phyloP scores from a whole-genome alignment of 305 asterid genomes.

The Rubia peregrina region DNA sequence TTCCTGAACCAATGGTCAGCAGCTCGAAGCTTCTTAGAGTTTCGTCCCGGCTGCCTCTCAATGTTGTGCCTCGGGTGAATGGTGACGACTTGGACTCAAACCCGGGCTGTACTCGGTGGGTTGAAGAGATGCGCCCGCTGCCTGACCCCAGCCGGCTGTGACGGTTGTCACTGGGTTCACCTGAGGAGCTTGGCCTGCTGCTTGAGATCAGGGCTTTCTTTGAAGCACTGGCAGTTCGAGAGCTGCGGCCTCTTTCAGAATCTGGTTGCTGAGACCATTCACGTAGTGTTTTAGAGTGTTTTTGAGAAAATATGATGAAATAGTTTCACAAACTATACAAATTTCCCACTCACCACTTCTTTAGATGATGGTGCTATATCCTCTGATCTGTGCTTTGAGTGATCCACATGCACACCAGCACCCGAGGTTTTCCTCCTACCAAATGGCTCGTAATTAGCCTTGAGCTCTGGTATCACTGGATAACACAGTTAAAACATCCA shows the following conservation, averaged over 20 bases:
- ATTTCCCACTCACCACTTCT: constrained; percentile 45
- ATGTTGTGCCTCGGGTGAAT: constrained; percentile 46
- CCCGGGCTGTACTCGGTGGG: constrained; percentile 76
- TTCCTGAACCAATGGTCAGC: constrained; percentile 48
- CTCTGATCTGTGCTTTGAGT: constrained; percentile 49
- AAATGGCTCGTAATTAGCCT: constrained; percentile 59
- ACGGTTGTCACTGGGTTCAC: constrained; percentile 65
- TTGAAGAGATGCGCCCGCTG: constrained; percentile 54
- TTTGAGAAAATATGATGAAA: neutral
- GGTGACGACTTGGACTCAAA: constrained; percentile 70
- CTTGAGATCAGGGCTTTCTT: constrained; percentile 56
- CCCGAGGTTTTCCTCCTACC: constrained; percentile 53
- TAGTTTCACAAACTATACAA: neutral
- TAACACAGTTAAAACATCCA: constrained; percentile 12
- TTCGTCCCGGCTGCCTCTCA: constrained; percentile 66
- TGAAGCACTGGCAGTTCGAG: constrained; percentile 67
- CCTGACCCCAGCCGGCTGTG: constrained; percentile 53
- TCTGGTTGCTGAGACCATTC: constrained; percentile 44
- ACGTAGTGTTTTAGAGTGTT: neutral
- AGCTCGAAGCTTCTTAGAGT: constrained; percentile 79
- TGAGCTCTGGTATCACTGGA: constrained; percentile 55
- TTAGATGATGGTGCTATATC: constrained; percentile 64
- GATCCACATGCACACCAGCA: constrained; percentile 55
- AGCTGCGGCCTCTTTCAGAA: constrained; percentile 54
- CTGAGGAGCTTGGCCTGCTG: constrained; percentile 79